Percentiles rank a stretch among this genome's conserved stretches.
These are phyloP conservation scores for Dictyostelium purpureum DNA, from an alignment of 78 protist genomes.

Conservation along the genomic window DNA sequence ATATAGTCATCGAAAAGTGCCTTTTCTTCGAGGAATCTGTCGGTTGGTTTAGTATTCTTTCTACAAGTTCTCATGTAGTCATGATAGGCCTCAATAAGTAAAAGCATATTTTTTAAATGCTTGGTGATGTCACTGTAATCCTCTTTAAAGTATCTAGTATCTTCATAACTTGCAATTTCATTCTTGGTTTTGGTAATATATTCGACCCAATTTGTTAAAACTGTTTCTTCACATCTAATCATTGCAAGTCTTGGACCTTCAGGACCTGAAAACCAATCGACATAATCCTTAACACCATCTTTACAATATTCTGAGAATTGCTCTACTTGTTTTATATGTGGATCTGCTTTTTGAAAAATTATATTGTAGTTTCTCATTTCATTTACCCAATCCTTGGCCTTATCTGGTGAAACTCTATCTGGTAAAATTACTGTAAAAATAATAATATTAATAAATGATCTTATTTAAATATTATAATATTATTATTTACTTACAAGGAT, in stretches of 20 bases:
- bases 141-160: conserved; percentile 44
- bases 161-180: conserved; percentile 52
- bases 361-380: conserved; percentile 39
- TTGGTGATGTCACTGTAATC: conserved; percentile 37
- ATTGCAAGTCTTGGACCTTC: conserved; percentile 69
- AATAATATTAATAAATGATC: background rate
- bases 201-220: conserved; percentile 49
- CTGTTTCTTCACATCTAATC: conserved; percentile 71
- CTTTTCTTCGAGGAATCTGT: conserved; percentile 57
- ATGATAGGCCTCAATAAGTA: conserved; percentile 37
- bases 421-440: conserved; percentile 27
- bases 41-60: conserved; percentile 20
- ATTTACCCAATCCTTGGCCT: conserved; percentile 43
- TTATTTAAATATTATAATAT: background rate
- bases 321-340: conserved; percentile 42
- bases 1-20: conserved; percentile 6
- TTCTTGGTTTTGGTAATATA: conserved; percentile 31
- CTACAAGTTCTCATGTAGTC: conserved; percentile 25
- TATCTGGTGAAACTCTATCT: conserved; percentile 70
- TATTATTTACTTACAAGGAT: conserved; percentile 8
- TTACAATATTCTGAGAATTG: conserved; percentile 57
- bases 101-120: conserved; percentile 42
- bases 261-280: conserved; percentile 67
- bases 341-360: conserved; percentile 20
- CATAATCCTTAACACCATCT: conserved; percentile 23